Percentiles rank a stretch among this genome's conserved stretches.
Evolutionary conservation across 805 yeast species (phyloP).

Genomic region (Candida pseudofarinosa): DNA sequence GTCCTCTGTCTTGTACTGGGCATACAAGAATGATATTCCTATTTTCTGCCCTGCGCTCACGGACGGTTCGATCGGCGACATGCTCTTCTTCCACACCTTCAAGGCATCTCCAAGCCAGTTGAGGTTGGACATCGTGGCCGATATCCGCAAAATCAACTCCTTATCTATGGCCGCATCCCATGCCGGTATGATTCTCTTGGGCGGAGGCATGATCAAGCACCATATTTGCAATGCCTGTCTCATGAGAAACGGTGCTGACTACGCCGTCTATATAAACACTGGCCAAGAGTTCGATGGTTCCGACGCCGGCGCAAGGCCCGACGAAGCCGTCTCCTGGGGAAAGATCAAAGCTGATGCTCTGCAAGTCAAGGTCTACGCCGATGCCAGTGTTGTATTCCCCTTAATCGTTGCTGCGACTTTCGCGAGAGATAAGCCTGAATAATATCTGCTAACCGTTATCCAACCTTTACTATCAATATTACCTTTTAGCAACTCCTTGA

Average conservation of each 20-base stretch:
- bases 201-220: slow-evolving; percentile 96
- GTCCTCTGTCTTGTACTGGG: slow-evolving; percentile 93
- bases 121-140: slow-evolving; percentile 89
- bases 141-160: slow-evolving; percentile 85
- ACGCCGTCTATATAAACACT: slow-evolving; percentile 94
- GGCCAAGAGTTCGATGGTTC: slow-evolving; percentile 99
- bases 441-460: too few relatives aligned
- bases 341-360: slow-evolving; percentile 93
- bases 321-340: slow-evolving; percentile 99
- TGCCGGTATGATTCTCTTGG: slow-evolving; percentile 95
- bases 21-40: slow-evolving; percentile 94
- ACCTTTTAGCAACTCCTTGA: too few relatives aligned
- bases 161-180: slow-evolving; percentile 90
- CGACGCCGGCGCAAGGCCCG: slow-evolving; percentile 99
- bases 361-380: slow-evolving; percentile 89
- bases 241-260: slow-evolving; percentile 99
- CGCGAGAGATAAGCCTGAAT: slow-evolving; percentile 45
- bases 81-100: slow-evolving; percentile 98
- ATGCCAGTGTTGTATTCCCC: slow-evolving; percentile 92
- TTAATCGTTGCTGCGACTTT: slow-evolving; percentile 96
- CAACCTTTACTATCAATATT: too few relatives aligned
- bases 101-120: slow-evolving; percentile 87
- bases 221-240: slow-evolving; percentile 97
- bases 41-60: slow-evolving; percentile 96
- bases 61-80: slow-evolving; percentile 98